Evolutionary conservation across 1,284 basidiomycete species (phyloP).

Genomic region (Trichosporon faecale): DNA sequence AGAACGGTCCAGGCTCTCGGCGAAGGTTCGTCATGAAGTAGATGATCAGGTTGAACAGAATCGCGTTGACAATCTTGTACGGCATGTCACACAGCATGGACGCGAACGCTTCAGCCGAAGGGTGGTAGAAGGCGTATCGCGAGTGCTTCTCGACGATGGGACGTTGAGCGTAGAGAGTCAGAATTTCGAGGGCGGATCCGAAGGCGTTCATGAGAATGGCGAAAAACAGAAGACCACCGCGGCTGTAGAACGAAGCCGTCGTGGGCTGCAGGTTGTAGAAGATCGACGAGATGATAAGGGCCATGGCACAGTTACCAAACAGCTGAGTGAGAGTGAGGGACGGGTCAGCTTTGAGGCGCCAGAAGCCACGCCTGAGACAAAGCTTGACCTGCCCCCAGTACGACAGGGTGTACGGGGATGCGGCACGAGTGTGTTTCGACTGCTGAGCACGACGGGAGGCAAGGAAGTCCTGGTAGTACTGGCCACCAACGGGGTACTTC

Average conservation of each 20-base stretch:
- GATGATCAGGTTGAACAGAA: constrained; percentile 50
- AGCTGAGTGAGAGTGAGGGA: constrained; percentile 49
- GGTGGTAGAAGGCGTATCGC: constrained; percentile 54
- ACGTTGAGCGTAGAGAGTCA: constrained; percentile 55
- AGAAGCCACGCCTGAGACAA: constrained; percentile 52
- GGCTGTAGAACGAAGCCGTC: constrained; percentile 42
- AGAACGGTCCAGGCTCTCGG: constrained; percentile 49
- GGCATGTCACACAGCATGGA: constrained; percentile 55
- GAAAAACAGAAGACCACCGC: constrained; percentile 54
- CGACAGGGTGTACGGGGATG: constrained; percentile 53
- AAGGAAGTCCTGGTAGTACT: constrained; percentile 50
- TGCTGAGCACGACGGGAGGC: constrained; percentile 52
- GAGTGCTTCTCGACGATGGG: constrained; percentile 54
- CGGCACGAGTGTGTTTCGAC: constrained; percentile 48
- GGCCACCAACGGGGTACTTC: constrained; percentile 49
- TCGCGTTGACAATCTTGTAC: constrained; percentile 52
- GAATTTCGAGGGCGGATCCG: constrained; percentile 42
- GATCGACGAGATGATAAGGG: constrained; percentile 52
- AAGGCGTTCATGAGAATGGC: constrained; percentile 51
- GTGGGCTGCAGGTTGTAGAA: constrained; percentile 50
- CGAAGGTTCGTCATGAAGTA: constrained; percentile 55
- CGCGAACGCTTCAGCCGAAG: constrained; percentile 54
- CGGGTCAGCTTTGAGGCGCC: constrained; percentile 51
- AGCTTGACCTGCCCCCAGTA: constrained; percentile 52
- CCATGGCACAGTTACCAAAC: constrained; percentile 53